Evolutionary conservation across 805 yeast species (phyloP).

Genomic region (Lachancea sp.): DNA sequence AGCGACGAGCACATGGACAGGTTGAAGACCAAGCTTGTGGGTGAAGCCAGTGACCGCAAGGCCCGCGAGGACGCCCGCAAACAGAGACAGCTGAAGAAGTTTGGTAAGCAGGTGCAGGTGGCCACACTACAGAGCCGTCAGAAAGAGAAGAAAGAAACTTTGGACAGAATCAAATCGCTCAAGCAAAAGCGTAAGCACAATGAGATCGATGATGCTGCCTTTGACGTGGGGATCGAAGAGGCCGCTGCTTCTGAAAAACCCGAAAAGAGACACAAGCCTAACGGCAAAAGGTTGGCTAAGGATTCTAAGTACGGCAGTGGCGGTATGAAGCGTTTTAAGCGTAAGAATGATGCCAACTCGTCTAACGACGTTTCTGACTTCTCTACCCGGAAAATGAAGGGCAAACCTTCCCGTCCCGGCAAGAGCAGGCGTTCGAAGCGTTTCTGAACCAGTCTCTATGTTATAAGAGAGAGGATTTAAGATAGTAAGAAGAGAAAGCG

Average conservation of each 20-base stretch:
- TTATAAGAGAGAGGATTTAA: not conserved
- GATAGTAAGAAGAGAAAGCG: no score
- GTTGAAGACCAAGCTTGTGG: conserved; percentile 70
- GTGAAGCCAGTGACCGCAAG: conserved; percentile 77
- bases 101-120: conserved; percentile 94
- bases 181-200: conserved; percentile 79
- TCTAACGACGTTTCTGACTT: conserved; percentile 60
- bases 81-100: conserved; percentile 92
- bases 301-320: conserved; percentile 70
- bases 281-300: conserved; percentile 62
- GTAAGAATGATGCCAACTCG: conserved; percentile 67
- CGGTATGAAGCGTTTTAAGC: conserved; percentile 68
- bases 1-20: conserved; percentile 97
- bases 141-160: conserved; percentile 82
- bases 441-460: conserved; percentile 10
- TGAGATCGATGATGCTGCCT: conserved; percentile 50
- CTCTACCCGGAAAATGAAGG: conserved; percentile 47
- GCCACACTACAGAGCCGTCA: conserved; percentile 91
- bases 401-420: conserved; percentile 45
- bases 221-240: conserved; percentile 89
- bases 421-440: conserved; percentile 44
- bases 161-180: conserved; percentile 85
- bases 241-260: conserved; percentile 41
- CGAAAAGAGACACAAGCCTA: conserved; percentile 48
- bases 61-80: conserved; percentile 90